Evolutionary conservation across 2,329 filamentous ascomycete species (phyloP).

Genomic region (Plectosphaerella cucumerina): DNA sequence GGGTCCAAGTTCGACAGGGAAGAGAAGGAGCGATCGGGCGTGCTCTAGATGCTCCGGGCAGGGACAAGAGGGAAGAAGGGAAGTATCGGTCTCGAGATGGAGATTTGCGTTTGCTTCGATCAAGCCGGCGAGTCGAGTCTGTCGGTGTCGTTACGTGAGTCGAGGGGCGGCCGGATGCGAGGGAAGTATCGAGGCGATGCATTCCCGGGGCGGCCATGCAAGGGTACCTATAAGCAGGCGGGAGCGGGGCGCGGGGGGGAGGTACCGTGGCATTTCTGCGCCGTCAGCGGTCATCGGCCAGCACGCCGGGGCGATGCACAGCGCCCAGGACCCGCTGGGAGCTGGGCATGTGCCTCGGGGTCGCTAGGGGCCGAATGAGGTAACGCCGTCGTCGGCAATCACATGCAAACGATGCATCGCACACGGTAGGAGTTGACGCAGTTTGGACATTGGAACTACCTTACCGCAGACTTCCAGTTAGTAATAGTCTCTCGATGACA

Average conservation of each 20-base stretch:
- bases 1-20: neutral
- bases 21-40: neutral
- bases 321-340: neutral
- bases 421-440: too few relatives aligned
- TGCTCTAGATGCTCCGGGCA: too few relatives aligned
- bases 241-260: neutral
- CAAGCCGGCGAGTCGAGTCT: neutral
- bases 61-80: too few relatives aligned
- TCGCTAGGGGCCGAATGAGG: neutral
- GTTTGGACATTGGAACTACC: too few relatives aligned
- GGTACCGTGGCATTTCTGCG: neutral
- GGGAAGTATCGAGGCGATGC: too few relatives aligned
- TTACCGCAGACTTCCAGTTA: too few relatives aligned
- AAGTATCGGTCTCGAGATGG: neutral
- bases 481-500: too few relatives aligned
- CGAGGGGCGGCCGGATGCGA: too few relatives aligned
- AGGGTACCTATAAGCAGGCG: neutral
- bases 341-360: neutral
- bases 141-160: too few relatives aligned
- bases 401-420: constrained; percentile 3
- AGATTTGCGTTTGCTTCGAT: neutral
- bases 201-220: too few relatives aligned
- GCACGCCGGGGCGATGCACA: neutral
- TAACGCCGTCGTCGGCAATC: neutral
- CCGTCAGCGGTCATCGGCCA: neutral